Evolutionary conservation across 179 eudicot species (phyloP), one percentile per base, ranked within the genome.

Genomic region (Drosera spatulata): DNA sequence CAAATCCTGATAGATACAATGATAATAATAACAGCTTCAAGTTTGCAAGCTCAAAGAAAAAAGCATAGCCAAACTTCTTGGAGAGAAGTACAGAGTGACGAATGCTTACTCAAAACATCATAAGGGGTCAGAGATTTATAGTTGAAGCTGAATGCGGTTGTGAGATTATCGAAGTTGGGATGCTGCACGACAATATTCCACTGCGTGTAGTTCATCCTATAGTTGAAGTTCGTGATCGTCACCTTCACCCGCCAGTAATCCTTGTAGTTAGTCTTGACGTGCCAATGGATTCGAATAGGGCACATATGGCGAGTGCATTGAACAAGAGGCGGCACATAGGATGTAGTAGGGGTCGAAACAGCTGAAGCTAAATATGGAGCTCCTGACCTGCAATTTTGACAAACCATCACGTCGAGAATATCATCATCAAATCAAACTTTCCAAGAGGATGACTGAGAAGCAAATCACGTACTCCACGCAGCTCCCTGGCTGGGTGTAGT

Each of bases 41-140:
- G 33, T 22, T 22, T 22, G 33, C 41, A 9, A 14, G 4, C 40
- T 60, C 43, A 66, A 54, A n/a, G n/a, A n/a, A n/a, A n/a, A n/a
- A n/a, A n/a, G n/a, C n/a, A n/a, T n/a, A n/a, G n/a, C n/a, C n/a
- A n/a, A n/a, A n/a, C n/a, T 42, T 38, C 38, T 57, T 56, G 56
- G 65, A 53, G 44, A 51, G n/a, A 37, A 3, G 14, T 9, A 49
- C 4, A 49, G 11, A 12, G 51, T 49, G 8, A 9, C 11, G 51
- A 49, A 55, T 47, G 10, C 83, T 70, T 73, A 79, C 83, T 79
- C 66, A 75, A 67, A 51, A 67, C 58, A 41, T 63, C 75, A 59
- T 79, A 79, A 12, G 80, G 80, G 55, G 76, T 72, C 71, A 79
- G 64, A 61, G 80, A 70, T 58, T 79, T 69, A 71, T 79, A 79